A percentile compares a stretch with the other conserved stretches of the same genome.
These are phyloP conservation scores for Magnolia kwangsiensis DNA, from an alignment of 164 flowering plant species.

Conservation along the genomic window DNA sequence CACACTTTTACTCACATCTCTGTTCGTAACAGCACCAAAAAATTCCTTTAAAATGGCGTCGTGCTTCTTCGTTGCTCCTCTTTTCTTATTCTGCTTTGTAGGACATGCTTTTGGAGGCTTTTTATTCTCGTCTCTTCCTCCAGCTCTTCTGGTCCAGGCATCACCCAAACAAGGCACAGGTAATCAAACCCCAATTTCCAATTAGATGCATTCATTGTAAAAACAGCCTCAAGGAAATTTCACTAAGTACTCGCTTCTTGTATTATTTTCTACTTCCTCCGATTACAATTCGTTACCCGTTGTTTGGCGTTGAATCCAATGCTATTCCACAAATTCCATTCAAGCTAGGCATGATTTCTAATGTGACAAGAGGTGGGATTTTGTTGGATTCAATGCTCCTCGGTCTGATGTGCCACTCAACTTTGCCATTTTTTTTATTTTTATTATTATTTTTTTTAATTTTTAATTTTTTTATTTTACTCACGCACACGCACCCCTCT, in stretches of 20 bases:
- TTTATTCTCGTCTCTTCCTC: slow-evolving; percentile 36
- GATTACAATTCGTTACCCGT: not conserved
- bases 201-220: not conserved
- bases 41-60: slow-evolving; percentile 1
- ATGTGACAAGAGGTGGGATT: not conserved
- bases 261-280: no score
- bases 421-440: no score
- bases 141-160: slow-evolving; percentile 35
- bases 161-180: slow-evolving; percentile 41
- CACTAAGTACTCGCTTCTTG: no score
- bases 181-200: slow-evolving; percentile 13
- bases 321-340: not conserved
- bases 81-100: slow-evolving; percentile 12
- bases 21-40: no score
- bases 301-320: not conserved
- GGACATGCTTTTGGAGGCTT: slow-evolving; percentile 27
- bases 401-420: no score
- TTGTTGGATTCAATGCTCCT: not conserved
- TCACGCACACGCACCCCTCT: no score
- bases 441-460: no score
- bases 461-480: no score
- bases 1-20: not conserved
- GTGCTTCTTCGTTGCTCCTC: not conserved
- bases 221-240: no score
- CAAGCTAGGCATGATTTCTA: not conserved